Base-by-base conservation (phyloP, 768 basidiomycete genomes). In the Lyophyllum decastes region DNA sequence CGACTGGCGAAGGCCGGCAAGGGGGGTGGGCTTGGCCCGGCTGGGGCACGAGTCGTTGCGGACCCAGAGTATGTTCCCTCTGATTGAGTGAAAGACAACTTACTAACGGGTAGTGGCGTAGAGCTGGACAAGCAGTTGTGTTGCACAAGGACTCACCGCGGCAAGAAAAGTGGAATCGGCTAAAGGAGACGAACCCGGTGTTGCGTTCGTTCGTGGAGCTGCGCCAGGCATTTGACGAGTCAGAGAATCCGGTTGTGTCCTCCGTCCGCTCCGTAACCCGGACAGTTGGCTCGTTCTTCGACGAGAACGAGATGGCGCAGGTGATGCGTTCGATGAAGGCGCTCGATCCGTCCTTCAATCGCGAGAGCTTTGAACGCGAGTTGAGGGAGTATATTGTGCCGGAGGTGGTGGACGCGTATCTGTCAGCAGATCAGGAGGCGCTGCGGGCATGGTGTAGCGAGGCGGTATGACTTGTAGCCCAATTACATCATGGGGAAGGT, bases 221-320 rank as follows among this genome's bases (percentile, higher is more conserved):
- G 49, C 85, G 86, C 11, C 82, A 88, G 63, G 77, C 84, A 24
- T 98, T 89, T 68, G 87, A 95, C 65, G 95, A 98, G 65, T 96
- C 95, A 2, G 97, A 99, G 70, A 90, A 95, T 67, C 90, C 95
- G 5, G 78, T 97, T 53, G 81, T 98, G 25, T 82, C 87, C 4
- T 85, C 88, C 16, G 68, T 97, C 54, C 90, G 97, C 38, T 81
- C 84, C 7, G 88, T 97, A 49, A 95, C 95, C 1, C 81, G 87
- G 43, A 90, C 89, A 0, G 80, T 99, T 50, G 94, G 92, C 2
- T 85, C 89, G 2, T 93, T 90, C 87, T 94, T 94, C 66, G 96
- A 98, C 57, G 97, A 99, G 77, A 99, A 92, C 68, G 97, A 99
- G 77, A 95, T 90, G 46, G 97, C 97, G n/a, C 91, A 92, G 71